Evolutionary conservation across 169 alveolate species (phyloP), one percentile per base, ranked within the genome.

Genomic region (Plasmodium gaboni): DNA sequence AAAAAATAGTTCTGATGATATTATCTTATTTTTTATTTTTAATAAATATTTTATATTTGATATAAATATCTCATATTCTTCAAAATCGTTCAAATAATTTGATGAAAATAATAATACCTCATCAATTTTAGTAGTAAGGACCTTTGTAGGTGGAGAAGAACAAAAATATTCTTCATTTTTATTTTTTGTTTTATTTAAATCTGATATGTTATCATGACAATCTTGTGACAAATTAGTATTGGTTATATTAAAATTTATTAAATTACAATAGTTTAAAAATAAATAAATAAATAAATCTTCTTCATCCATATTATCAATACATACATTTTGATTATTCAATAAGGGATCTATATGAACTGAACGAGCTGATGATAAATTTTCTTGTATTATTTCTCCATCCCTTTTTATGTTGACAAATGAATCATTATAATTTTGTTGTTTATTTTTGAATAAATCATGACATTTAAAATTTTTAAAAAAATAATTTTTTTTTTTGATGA

Each of bases 41-140:
- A 86, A 86, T 44, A 86, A 13, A 19, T 86, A 86, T 19, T 86
- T 86, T 60, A 86, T 71, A 61, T 71, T 86, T 26, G 46, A 44
- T 57, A 86, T 26, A 13, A 86, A 86, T 69, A 72, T 26, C 12
- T 69, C 92, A 60, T 86, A 86, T 32, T 86, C 78, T 71, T 86
- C 92, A 55, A 86, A 86, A 6, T 46, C 46, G 26, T 70, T 28
- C 8, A 44, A 61, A 8, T 86, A 87, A 12, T 55, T 83, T 24
- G 19, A 8, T 38, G 46, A 38, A 61, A 22, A 7, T 1, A n/a
- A 2, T 7, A 15, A 13, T n/a, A 28, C 17, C 13, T 73, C 86
- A 12, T 65, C 28, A 28, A 48, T 0, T 28, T 44, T 61, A 2
- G 53, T 55, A 10, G 22, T 13, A 26, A 15, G 26, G 13, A 24